Evolutionary conservation across 1,284 basidiomycete species (phyloP), one percentile per base, ranked within the genome.

Genomic region (Ustilago loliicola): DNA sequence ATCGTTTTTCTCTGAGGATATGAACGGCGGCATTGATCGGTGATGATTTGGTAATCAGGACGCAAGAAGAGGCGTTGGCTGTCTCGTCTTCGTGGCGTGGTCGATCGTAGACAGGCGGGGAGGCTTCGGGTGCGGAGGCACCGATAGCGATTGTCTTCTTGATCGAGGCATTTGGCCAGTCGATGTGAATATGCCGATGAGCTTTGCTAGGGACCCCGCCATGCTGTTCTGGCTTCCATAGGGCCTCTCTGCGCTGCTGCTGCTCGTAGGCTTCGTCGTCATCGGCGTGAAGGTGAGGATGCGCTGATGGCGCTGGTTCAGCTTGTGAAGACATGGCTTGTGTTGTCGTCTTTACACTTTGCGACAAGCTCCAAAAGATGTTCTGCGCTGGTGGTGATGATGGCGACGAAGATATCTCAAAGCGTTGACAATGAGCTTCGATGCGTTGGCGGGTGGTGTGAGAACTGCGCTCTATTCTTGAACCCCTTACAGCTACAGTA

Each of bases 91-190:
- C 32, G 2, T 27, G 25, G 0, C 25, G 57, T 1, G 81, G 81
- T 54, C 76, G 66, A 54, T 83, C 80, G 66, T 73, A 83, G 30
- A 81, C 64, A 1, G 81, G 81, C 2, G 81, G 80, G 1, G 30
- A 40, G 8, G 69, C 64, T 29, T 81, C 78, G 2, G 66, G 73
- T 6, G 77, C 73, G 5, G 69, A 69, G 3, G 78, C 61, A 0
- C 81, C 81, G 40, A 83, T 81, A 5, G 72, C 60, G 19, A 72
- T 66, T n/a, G 59, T 63, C 61, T 80, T 80, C 34, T 81, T 81
- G 76, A 83, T 81, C n/a, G 79, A 68, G 0, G 72, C 57, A 25
- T 69, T 67, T 6, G 80, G 80, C 80, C 80, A 82, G 53, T 80
- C 79, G 57, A 82, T 79, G 51, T 66, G 66, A 42, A 82, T 65